A percentile compares a stretch with the other conserved stretches of the same genome.
These are phyloP conservation scores for Coffea eugenioides DNA, from an alignment of 257 asterid species.

Conservation along the genomic window DNA sequence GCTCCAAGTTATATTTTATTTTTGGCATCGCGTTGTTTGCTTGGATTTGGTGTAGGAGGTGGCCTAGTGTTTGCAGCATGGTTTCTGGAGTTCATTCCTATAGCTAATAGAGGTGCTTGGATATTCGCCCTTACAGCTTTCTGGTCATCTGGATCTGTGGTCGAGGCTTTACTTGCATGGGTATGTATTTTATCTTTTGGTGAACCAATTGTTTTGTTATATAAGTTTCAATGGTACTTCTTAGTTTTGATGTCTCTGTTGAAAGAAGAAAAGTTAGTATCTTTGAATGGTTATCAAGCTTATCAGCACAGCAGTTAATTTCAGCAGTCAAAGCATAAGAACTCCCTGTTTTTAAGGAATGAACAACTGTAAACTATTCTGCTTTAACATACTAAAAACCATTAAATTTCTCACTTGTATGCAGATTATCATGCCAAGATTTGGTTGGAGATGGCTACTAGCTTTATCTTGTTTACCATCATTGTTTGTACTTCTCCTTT, in stretches of 20 bases:
- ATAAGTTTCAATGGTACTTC: not conserved
- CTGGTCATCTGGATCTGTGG: slow-evolving; percentile 40
- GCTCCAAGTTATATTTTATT: slow-evolving; percentile 50
- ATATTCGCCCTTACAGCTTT: slow-evolving; percentile 27
- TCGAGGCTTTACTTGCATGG: slow-evolving; percentile 53
- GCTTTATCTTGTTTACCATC: slow-evolving; percentile 37
- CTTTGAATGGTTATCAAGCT: not conserved
- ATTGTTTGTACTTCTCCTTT: slow-evolving; percentile 25
- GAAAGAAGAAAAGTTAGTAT: not conserved
- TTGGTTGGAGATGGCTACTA: slow-evolving; percentile 49
- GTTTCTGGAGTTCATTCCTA: slow-evolving; percentile 48
- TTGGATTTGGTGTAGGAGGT: slow-evolving; percentile 52
- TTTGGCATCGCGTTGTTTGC: slow-evolving; percentile 30
- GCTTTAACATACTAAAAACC: not conserved
- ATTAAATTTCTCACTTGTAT: not conserved
- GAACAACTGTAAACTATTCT: not conserved
- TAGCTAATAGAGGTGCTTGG: slow-evolving; percentile 48
- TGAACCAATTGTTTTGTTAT: not conserved
- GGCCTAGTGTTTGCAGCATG: slow-evolving; percentile 43
- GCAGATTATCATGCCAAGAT: slow-evolving; percentile 39
- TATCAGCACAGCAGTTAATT: no score
- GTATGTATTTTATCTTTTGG: slow-evolving; percentile 21
- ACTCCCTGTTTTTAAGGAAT: not conserved
- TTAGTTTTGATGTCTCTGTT: not conserved
- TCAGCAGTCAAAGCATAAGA: no score